phyloP scores from a whole-genome alignment of 306 rosid genomes.

The Heteromeles arbutifolia region DNA sequence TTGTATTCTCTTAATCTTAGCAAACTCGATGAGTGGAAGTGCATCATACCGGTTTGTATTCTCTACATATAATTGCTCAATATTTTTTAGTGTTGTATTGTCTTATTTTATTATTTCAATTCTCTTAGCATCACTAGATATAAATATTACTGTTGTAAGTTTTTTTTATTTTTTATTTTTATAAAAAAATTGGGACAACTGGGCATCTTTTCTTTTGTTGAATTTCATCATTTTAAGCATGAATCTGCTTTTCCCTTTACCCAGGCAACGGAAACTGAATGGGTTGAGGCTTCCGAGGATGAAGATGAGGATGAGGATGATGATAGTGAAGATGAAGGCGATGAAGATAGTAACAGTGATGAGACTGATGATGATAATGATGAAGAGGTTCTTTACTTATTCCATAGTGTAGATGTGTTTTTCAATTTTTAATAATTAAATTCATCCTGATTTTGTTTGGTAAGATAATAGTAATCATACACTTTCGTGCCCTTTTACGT shows the following conservation, averaged over 20 bases:
- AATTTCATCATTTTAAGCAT: conserved; percentile 18
- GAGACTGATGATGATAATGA: conserved; percentile 60
- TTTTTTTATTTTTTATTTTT: background rate
- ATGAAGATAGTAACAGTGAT: conserved; percentile 30
- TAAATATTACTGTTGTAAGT: background rate
- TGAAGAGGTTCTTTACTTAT: conserved; percentile 38
- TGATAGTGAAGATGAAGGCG: conserved; percentile 41
- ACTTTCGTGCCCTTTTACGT: background rate
- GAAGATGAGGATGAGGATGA: conserved; percentile 63
- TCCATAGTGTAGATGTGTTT: background rate
- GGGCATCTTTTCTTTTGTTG: background rate
- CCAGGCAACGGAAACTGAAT: conserved; percentile 86
- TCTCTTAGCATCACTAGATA: background rate
- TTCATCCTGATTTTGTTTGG: background rate
- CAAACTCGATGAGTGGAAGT: conserved; percentile 99
- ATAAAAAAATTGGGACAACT: background rate
- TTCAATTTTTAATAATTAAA: background rate
- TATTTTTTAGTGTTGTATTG: background rate
- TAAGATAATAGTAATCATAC: background rate
- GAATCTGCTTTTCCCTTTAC: conserved; percentile 22
- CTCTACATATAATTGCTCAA: conserved; percentile 1
- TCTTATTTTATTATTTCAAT: background rate
- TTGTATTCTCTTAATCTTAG: conserved; percentile 84
- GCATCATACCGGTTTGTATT: conserved; percentile 84
- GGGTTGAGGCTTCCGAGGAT: conserved; percentile 89